These are phyloP conservation scores for Globisporangium irregulare DNA, from an alignment of 352 stramenopile species.

Conservation along the genomic window DNA sequence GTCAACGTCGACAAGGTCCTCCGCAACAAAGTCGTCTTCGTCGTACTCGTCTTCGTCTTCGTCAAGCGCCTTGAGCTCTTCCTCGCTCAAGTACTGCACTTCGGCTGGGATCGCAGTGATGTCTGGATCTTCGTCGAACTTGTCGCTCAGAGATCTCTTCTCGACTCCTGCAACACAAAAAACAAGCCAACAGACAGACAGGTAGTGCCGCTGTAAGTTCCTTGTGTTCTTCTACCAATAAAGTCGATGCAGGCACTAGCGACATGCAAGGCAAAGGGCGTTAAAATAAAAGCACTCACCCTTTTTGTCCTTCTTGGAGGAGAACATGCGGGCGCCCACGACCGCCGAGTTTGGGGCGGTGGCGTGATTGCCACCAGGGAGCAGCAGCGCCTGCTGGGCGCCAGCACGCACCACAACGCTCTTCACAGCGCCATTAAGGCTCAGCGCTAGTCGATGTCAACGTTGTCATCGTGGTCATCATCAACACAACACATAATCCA, in stretches of 20 bases:
- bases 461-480: not conserved
- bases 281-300: slow-evolving; percentile 15
- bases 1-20: slow-evolving; percentile 28
- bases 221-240: not conserved
- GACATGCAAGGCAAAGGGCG: not conserved
- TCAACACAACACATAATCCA: not conserved
- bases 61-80: slow-evolving; percentile 33
- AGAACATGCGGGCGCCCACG: slow-evolving; percentile 27
- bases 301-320: slow-evolving; percentile 62
- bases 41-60: slow-evolving; percentile 24
- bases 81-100: slow-evolving; percentile 53
- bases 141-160: slow-evolving; percentile 59
- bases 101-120: slow-evolving; percentile 48
- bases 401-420: slow-evolving; percentile 22
- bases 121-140: slow-evolving; percentile 53
- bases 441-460: slow-evolving; percentile 12
- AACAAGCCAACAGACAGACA: not conserved
- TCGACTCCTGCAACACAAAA: slow-evolving; percentile 15
- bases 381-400: slow-evolving; percentile 19
- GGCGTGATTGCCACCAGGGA: slow-evolving; percentile 6
- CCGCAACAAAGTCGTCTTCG: slow-evolving; percentile 30
- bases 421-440: slow-evolving; percentile 21
- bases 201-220: not conserved
- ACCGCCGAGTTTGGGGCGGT: slow-evolving; percentile 5
- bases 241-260: not conserved